Base-by-base conservation (phyloP, 225 moss, liverwort and hornwort species). In the Marchantia paleacea region DNA sequence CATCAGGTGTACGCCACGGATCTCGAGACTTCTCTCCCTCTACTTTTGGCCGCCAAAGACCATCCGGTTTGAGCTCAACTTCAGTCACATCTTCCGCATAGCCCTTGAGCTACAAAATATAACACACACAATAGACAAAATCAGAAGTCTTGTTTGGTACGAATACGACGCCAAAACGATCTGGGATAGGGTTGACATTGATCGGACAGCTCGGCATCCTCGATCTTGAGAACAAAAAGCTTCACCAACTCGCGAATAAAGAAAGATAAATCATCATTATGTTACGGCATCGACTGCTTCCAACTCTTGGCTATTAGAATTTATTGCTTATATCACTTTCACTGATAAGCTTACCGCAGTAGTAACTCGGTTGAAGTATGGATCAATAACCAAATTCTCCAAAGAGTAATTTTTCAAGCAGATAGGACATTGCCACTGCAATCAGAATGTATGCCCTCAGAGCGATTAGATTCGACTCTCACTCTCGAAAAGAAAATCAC, bases 341-440 rank as follows among this genome's bases (percentile, higher is more conserved):
- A 5, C 39, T 39, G 39, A 39, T 39, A 79, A 51, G 71, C 88
- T 86, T 95, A 97, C 97, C 81, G 93, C 93, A 73, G 84, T 82
- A 18, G 99, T 89, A 60, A 99, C 91, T 58, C 93, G 89, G 78
- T 87, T 95, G 82, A 95, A 92, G 62, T 91, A 95, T 52, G 92
- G 95, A 79, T 99, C 99, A 82, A 99, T 92, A 55, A 99, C 90
- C 28, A 95, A 80, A 75, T 91, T 89, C 82, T 99, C 99, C 82
- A 95, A 84, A 26, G 91, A 91, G 73, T 92, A 99, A 80, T 89
- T 89, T 73, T 87, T 89, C 83, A 86, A 79, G 69, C 89, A 89
- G 65, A 99, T 99, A 60, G 99, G 99, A 85, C 99, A 99, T 75
- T 99, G 99, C 99, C 99, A 99, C 99, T 97, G 92, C 90, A 87